Conservation (phyloP, 1,139 yeast species). For the Blastobotrys serpentis region DNA sequence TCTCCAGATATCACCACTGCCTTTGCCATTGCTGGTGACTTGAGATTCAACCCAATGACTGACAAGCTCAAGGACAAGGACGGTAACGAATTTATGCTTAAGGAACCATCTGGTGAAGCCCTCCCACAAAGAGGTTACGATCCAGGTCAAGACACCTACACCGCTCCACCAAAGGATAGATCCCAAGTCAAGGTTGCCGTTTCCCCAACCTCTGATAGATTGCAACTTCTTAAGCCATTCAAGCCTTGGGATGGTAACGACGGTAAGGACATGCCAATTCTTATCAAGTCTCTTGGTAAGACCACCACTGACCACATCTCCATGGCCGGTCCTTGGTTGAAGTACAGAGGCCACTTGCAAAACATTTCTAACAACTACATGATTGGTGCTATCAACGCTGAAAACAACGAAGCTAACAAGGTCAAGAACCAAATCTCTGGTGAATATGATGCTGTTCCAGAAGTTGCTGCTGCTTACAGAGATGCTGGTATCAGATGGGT, state of each 20-base stretch:
- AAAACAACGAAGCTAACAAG: conserved; percentile 91
- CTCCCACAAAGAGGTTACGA: conserved; percentile 93
- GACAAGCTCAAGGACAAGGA: conserved; percentile 91
- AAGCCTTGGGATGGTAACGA: conserved; percentile 96
- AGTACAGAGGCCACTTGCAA: conserved; percentile 99
- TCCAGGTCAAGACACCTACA: conserved; percentile 93
- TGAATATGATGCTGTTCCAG: conserved; percentile 93
- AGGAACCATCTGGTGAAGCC: conserved; percentile 89
- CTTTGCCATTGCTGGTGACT: conserved; percentile 94
- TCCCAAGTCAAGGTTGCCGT: conserved; percentile 69
- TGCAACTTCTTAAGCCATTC: conserved; percentile 90
- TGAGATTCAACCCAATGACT: conserved; percentile 96
- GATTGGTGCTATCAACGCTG: conserved; percentile 99
- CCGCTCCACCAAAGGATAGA: conserved; percentile 95
- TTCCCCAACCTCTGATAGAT: conserved; percentile 82
- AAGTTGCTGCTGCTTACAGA: conserved; percentile 92
- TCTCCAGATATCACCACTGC: conserved; percentile 98
- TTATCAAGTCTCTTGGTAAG: conserved; percentile 96
- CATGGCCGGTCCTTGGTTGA: conserved; percentile 99
- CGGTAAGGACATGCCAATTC: conserved; percentile 82
- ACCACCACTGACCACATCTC: conserved; percentile 99
- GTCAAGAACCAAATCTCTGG: conserved; percentile 91
- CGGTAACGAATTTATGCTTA: conserved; percentile 92
- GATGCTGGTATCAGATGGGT: conserved; percentile 92
- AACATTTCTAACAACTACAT: conserved; percentile 98